Evolutionary conservation across 176 grass and related monocot genomes (phyloP).

Genomic region (Musa acuminata): DNA sequence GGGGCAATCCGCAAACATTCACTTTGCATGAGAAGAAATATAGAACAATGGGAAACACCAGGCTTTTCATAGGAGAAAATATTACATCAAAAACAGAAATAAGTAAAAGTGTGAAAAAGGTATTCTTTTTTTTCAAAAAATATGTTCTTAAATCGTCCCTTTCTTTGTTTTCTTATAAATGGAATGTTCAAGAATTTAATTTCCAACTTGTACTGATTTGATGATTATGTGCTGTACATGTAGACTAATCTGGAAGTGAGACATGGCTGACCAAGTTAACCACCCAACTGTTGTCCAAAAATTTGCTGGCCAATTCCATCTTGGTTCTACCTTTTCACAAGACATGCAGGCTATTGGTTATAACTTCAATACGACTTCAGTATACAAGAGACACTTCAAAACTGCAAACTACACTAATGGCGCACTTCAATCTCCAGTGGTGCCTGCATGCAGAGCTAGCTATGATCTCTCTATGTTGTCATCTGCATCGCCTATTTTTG

Average conservation of each 20-base stretch:
- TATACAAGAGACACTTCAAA: neutral
- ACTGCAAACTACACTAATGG: neutral
- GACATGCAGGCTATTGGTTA: neutral
- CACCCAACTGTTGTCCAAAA: constrained; percentile 1
- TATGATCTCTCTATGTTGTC: neutral
- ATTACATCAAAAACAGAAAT: no score
- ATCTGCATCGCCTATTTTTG: neutral
- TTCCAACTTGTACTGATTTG: neutral
- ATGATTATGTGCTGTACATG: neutral
- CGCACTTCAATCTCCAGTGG: neutral
- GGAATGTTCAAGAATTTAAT: neutral
- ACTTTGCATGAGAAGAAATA: no score
- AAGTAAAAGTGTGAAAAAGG: no score
- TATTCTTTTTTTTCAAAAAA: neutral
- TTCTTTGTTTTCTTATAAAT: neutral
- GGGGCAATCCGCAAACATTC: no score
- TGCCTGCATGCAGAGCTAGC: neutral
- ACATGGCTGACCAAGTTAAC: neutral
- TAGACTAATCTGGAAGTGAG: neutral
- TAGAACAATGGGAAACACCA: no score
- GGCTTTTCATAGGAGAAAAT: no score
- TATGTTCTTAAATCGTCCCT: neutral
- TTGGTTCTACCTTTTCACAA: neutral
- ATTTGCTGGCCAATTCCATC: neutral
- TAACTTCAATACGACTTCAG: neutral